Evolutionary conservation across 495 filamentous ascomycete genomes (phyloP).

Genomic region (Echria macrotheca): DNA sequence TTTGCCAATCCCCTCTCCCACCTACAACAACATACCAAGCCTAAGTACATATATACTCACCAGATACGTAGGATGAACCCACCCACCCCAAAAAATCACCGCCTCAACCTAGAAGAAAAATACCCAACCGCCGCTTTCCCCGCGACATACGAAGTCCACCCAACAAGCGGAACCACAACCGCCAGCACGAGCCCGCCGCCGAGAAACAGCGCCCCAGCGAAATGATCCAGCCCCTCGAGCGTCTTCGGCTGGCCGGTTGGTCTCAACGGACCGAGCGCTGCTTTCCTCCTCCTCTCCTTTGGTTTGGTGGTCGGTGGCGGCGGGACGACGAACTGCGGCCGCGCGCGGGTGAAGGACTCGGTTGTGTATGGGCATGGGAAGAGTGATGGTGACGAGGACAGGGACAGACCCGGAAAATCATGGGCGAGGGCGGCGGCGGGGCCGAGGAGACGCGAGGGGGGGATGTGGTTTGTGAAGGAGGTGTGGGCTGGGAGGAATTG

Average conservation of each 20-base stretch:
- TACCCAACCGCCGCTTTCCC: constrained; percentile 7
- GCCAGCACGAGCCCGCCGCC: constrained; percentile 22
- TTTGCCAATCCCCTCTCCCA: too few species aligned
- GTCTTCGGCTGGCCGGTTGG: constrained; percentile 30
- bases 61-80: too few species aligned
- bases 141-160: constrained; percentile 6
- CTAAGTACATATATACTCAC: too few species aligned
- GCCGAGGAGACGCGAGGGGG: constrained; percentile 41
- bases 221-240: constrained; percentile 43
- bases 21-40: too few species aligned
- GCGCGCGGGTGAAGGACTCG: too few species aligned
- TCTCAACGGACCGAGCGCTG: constrained; percentile 26
- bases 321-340: constrained; percentile 33
- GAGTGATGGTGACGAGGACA: constrained; percentile 35
- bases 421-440: constrained; percentile 34
- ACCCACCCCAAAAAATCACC: too few species aligned
- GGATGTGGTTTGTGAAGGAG: constrained; percentile 49
- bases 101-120: too few species aligned
- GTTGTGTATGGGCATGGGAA: too few species aligned
- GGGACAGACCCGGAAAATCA: constrained; percentile 33
- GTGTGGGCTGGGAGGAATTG: constrained; percentile 44
- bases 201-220: constrained; percentile 47
- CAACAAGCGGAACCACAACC: constrained; percentile 7
- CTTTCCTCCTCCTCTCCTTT: background rate
- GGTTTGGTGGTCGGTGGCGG: background rate